Evolutionary conservation across 345 rosid genomes (phyloP).

Genomic region (Iberis pinnata): DNA sequence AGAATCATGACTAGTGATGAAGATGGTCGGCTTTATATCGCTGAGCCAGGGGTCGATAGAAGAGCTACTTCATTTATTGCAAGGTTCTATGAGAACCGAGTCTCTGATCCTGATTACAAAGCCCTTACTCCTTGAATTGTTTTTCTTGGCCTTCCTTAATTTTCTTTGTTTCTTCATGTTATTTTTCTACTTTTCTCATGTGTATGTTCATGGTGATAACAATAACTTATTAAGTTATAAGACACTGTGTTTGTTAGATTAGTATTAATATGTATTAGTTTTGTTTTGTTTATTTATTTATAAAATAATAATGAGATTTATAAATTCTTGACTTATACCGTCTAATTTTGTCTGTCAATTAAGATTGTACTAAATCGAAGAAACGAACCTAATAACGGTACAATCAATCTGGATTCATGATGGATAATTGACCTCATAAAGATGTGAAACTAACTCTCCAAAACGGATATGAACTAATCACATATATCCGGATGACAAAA

Average conservation of each 20-base stretch:
- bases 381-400: no score
- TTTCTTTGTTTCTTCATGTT: not conserved
- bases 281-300: not conserved
- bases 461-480: no score
- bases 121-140: slow-evolving; percentile 22
- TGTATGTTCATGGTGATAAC: slow-evolving; percentile 9
- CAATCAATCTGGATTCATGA: no score
- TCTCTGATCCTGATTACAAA: slow-evolving; percentile 43
- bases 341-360: no score
- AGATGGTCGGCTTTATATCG: slow-evolving; percentile 61
- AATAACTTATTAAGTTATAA: not conserved
- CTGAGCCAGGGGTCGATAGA: slow-evolving; percentile 74
- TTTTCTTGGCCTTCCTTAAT: no score
- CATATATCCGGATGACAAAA: no score
- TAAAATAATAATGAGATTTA: no score
- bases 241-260: slow-evolving; percentile 10
- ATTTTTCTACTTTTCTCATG: not conserved
- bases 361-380: no score
- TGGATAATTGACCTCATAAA: no score
- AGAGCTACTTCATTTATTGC: slow-evolving; percentile 64
- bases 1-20: slow-evolving; percentile 56
- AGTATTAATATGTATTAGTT: not conserved
- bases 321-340: no score
- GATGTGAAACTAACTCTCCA: no score
- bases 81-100: slow-evolving; percentile 49